Evolutionary conservation across 2,329 filamentous ascomycete species (phyloP).

Genomic region (Fusarium redolens): DNA sequence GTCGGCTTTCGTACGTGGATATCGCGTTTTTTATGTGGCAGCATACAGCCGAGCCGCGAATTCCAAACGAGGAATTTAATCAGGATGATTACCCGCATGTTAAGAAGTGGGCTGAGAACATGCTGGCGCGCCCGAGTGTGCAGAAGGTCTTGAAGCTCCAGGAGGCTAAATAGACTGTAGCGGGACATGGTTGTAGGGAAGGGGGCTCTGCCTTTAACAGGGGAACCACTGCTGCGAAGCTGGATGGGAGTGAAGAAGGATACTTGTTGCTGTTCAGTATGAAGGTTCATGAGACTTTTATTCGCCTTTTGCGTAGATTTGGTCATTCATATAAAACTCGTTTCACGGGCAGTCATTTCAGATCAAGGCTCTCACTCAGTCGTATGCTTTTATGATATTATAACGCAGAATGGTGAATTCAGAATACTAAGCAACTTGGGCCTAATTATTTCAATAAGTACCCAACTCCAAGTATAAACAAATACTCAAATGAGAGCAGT

Average conservation of each 20-base stretch:
- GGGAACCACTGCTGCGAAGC: accelerated
- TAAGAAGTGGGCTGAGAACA: background rate
- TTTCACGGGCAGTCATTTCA: no score
- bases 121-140: background rate
- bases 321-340: no score
- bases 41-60: background rate
- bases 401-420: no score
- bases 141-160: background rate
- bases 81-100: background rate
- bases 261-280: no score
- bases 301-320: no score
- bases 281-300: no score
- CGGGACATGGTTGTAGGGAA: accelerated
- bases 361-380: no score
- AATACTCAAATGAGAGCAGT: no score
- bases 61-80: background rate
- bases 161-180: background rate
- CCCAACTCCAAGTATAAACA: no score
- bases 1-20: background rate
- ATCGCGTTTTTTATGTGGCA: background rate
- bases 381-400: no score
- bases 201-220: accelerated
- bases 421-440: no score
- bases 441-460: no score
- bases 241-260: accelerated